Evolutionary conservation across 2,329 filamentous ascomycete species (phyloP), one percentile per base, ranked within the genome.

Genomic region (Alternaria sp.): DNA sequence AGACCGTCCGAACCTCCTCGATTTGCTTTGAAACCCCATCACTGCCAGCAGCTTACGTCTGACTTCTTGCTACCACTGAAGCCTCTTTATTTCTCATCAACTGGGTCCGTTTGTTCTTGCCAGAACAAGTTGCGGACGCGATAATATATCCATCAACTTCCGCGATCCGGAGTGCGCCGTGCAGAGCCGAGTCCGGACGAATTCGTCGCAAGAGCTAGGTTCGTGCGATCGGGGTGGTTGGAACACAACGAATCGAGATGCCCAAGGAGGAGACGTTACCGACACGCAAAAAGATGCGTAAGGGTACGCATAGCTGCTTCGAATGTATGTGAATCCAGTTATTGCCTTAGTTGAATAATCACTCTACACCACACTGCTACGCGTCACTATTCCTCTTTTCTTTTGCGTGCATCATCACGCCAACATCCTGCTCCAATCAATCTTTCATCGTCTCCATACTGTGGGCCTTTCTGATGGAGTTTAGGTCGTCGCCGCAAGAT

Each of bases 401-500:
- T 52, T 49, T 21, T 47, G 47, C 50, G 45, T 62, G 40, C 45
- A 57, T 51, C 44, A 52, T 50, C 58, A 62, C 53, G 26, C 47
- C 25, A 46, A 56, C 47, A 53, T 58, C 25, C 50, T 36, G 50
- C 57, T 32, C 26, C 50, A 32, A 19, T 61, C 43, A 28, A 30
- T 43, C 40, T 30, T 26, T 26, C 25, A 6, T 30, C 12, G 25
- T 23, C 9, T 13, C 21, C 23, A 23, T 45, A 32, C 23, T 56
- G 13, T 50, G 23, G 23, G 45, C 19, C 25, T 36, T 46, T 69
- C 77, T 79, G 65, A 80, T 68, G 8, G 17, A 50, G 23, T 45
- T 32, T 55, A 79, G 85, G 84, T 61, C 81, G 83, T 44, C 81
- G 84, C 40, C 81, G 84, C 54, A 86, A 85, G 73, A 83, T 85